Evolutionary conservation across 495 filamentous ascomycete species (phyloP), one percentile per base, ranked within the genome.

Genomic region (Penicillium crystallinum): DNA sequence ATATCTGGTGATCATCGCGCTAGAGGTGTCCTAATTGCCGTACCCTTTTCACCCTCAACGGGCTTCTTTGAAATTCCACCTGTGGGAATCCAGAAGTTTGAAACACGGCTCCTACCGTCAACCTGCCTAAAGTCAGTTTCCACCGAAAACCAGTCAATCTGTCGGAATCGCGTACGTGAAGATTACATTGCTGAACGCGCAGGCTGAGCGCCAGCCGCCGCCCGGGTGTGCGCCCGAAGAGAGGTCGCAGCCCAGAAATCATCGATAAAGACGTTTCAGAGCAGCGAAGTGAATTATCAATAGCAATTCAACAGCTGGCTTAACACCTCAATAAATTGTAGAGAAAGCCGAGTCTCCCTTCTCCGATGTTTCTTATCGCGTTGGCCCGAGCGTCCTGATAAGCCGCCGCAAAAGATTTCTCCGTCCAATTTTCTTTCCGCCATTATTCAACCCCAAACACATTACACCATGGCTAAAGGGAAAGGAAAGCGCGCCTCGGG

Each of bases 11-110:
- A 34, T 43, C 7, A 17, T n/a, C 35, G 4, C 19, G 7, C n/a
- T 14, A 29, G 15, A 30, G 45, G 25, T 31, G 5, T 27, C n/a
- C 12, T n/a, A 17, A 29, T 25, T 9, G 9, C 38, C 41, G 33
- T 49, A 72, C 66, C 66, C 52, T 63, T 71, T 61, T 70, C 68
- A 61, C 71, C 72, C 62, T 82, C 74, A 48, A 67, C 65, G 18
- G 78, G 65, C 48, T 74, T 74, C 44, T 76, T 73, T 3, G 82
- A 74, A 49, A 89, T 84, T n/a, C 87, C 87, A 42, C 84, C 85
- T 11, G 82, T 87, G 0, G 90, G 87, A 17, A 83, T 77, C 87
- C 90, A 95, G 59, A 90, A 81, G 33, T 76, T 82, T 10, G 88
- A 90, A 17, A 87, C 70, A 43, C 90, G 81, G 61, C 67, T 79